Evolutionary conservation across 371 early-diverging fungal genomes (phyloP).

Genomic region (Mortierella sp.): DNA sequence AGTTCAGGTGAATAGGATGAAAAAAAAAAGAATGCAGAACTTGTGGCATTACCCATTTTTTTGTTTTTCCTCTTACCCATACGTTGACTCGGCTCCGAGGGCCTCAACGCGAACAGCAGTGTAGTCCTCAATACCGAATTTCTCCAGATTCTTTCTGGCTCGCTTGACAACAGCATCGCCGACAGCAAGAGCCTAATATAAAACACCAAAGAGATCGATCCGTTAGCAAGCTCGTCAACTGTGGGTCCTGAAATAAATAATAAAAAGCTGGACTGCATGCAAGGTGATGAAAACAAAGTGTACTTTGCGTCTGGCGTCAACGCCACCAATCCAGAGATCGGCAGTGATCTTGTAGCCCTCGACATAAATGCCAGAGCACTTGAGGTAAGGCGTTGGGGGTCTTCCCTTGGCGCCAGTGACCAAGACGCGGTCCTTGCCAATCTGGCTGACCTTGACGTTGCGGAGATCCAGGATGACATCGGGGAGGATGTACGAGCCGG

Average conservation of each 20-base stretch:
- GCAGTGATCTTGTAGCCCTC: conserved; percentile 81
- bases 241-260: not conserved
- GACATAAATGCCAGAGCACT: conserved; percentile 78
- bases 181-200: conserved; percentile 67
- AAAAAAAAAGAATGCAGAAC: conserved; percentile 10
- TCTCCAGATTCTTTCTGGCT: conserved; percentile 65
- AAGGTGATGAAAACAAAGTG: not conserved
- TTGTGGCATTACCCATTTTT: no score
- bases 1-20: not conserved
- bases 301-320: conserved; percentile 76
- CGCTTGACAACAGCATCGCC: conserved; percentile 76
- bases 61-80: conserved; percentile 65
- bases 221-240: not conserved
- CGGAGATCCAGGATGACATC: conserved; percentile 84
- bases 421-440: conserved; percentile 72
- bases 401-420: conserved; percentile 78
- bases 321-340: conserved; percentile 78
- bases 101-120: conserved; percentile 71
- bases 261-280: not conserved
- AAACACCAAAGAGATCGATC: not conserved
- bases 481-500: conserved; percentile 78
- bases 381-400: conserved; percentile 76
- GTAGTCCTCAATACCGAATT: conserved; percentile 66
- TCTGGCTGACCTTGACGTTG: conserved; percentile 69
- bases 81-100: conserved; percentile 79